phyloP scores from a whole-genome alignment of 148 eudicot species.

The Cornus suecica region DNA sequence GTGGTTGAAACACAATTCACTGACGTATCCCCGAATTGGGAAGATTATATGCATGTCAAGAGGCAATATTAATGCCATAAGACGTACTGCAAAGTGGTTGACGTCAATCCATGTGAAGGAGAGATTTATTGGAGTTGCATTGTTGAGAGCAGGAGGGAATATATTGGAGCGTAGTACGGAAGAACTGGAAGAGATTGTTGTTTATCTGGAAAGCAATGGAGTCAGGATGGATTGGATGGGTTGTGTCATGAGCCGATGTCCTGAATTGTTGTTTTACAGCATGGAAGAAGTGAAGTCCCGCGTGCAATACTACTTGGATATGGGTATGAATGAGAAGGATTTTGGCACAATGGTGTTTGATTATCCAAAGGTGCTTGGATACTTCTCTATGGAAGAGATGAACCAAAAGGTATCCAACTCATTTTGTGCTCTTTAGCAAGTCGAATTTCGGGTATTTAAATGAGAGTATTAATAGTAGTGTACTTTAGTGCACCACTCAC shows the following conservation, averaged over 20 bases:
- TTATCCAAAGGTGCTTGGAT: constrained; percentile 84
- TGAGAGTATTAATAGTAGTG: neutral
- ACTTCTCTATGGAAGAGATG: constrained; percentile 77
- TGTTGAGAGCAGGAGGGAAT: constrained; percentile 57
- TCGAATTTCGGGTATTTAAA: neutral
- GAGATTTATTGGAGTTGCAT: constrained; percentile 68
- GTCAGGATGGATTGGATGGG: constrained; percentile 93
- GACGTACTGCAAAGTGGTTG: constrained; percentile 60
- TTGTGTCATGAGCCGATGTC: constrained; percentile 65
- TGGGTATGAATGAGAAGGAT: constrained; percentile 88
- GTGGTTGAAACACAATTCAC: constrained; percentile 88
- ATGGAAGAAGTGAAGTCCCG: constrained; percentile 71
- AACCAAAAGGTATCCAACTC: constrained; percentile 62
- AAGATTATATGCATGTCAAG: constrained; percentile 70
- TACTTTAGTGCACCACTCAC: neutral
- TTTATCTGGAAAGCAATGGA: constrained; percentile 70
- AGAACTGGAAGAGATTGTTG: constrained; percentile 70
- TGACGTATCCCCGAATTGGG: constrained; percentile 87
- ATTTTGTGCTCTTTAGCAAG: neutral
- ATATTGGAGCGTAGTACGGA: constrained; percentile 46
- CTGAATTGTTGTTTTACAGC: constrained; percentile 71
- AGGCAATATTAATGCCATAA: constrained; percentile 56
- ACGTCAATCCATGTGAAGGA: constrained; percentile 69
- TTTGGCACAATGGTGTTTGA: constrained; percentile 98
- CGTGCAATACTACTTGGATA: constrained; percentile 60